These are phyloP conservation scores for Chaetoceros tenuissimus DNA, from an alignment of 108 stramenopile species.

Conservation along the genomic window DNA sequence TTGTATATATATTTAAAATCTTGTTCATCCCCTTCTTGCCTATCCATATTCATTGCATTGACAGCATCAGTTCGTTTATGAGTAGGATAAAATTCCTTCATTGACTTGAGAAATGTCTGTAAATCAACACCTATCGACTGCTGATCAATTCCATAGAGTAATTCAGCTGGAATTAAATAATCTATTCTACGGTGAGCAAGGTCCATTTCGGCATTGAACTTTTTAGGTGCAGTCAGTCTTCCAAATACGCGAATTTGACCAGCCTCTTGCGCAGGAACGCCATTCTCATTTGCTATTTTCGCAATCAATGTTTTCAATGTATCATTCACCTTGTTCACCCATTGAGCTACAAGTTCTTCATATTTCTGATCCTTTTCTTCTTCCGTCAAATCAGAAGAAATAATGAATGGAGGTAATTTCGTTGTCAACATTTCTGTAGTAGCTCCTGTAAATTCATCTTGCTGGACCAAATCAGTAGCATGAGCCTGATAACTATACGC, in stretches of 20 bases:
- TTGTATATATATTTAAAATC: constrained; percentile 30
- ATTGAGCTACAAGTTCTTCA: constrained; percentile 12
- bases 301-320: constrained; percentile 13
- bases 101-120: neutral
- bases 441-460: constrained; percentile 58
- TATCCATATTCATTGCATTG: too few relatives aligned
- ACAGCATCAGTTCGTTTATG: too few relatives aligned
- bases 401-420: constrained; percentile 25
- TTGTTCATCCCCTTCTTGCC: constrained; percentile 18
- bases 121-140: neutral
- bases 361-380: constrained; percentile 12
- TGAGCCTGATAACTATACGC: constrained; percentile 52
- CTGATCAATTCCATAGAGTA: constrained; percentile 20
- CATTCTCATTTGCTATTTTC: constrained; percentile 12
- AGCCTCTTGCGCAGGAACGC: constrained; percentile 2
- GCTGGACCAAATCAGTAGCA: constrained; percentile 30
- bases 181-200: constrained; percentile 57
- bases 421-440: constrained; percentile 61
- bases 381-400: constrained; percentile 9
- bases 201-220: constrained; percentile 78
- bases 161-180: constrained; percentile 61
- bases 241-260: constrained; percentile 56
- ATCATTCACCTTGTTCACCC: constrained; percentile 36
- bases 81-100: neutral
- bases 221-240: constrained; percentile 38